Base-by-base conservation (phyloP, 441 rosid species). In the Metrosideros polymorpha region DNA sequence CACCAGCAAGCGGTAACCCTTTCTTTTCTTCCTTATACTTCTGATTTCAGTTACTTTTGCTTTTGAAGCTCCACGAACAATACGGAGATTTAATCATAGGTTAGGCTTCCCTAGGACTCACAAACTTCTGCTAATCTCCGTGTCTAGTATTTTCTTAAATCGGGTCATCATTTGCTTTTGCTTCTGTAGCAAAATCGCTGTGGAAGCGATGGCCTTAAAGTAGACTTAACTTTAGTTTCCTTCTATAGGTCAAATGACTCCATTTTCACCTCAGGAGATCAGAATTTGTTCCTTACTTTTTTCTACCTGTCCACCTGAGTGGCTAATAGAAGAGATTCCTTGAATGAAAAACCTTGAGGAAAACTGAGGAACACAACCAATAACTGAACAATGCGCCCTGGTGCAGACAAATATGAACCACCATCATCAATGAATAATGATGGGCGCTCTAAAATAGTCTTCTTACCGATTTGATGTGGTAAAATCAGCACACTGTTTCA, bases 1-100 rank as follows among this genome's bases (percentile, higher is more conserved):
- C 99, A 32, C 99, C 98, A 52, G 17, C 86, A 66, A 96, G 93
- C 86, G 97, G 99, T 97, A 97, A 39, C n/a, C 94, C 25, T 53
- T 32, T 94, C 95, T 94, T 92, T 27, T 85, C 82, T 71, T 39
- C n/a, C 79, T 30, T 29, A 53, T 51, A 30, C 53, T 25, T 32
- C 25, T 22, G 43, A 50, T 83, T 52, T 50, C 4, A 83, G 12
- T 14, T 39, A 35, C n/a, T 29, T 10, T 29, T 83, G 61, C 42
- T 47, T 32, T 52, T 83, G 18, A 25, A 39, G 43, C 29, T 83
- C 54, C 45, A 47, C n/a, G 25, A 47, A 27, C 19, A 47, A 30
- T 51, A 49, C 4, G 53, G 10, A 43, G 24, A 25, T 27, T 79
- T 45, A 25, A 25, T 79, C 53, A 45, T 79, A 42, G 12, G 84